Conservation (phyloP, 2,329 filamentous ascomycete genomes). For the Pseudopyricularia cyperi region DNA sequence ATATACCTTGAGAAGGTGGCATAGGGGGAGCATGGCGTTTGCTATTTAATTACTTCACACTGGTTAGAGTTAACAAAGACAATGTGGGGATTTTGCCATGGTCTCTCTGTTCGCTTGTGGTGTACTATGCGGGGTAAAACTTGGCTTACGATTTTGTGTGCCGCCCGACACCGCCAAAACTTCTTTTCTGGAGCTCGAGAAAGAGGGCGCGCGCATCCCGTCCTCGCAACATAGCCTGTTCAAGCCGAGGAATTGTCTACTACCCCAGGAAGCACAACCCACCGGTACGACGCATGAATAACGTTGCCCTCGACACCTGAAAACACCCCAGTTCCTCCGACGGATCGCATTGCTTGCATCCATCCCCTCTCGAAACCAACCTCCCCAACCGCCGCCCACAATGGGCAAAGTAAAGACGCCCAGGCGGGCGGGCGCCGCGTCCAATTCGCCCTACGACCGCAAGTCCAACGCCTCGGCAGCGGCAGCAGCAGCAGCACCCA, state of each 20-base stretch:
- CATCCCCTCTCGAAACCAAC: neutral
- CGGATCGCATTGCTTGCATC: neutral
- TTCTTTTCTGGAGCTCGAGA: neutral
- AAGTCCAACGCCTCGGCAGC: conserved; percentile 11
- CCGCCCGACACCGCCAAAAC: neutral
- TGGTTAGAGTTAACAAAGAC: neutral
- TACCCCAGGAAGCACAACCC: neutral
- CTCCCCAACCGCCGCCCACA: conserved; percentile 1
- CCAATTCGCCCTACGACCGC: conserved; percentile 19
- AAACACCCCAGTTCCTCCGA: neutral
- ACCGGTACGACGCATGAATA: neutral
- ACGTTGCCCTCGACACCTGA: neutral
- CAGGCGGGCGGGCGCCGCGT: conserved; percentile 19
- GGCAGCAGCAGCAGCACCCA: conserved; percentile 9
- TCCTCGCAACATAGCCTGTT: neutral
- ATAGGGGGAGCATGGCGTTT: too few species aligned
- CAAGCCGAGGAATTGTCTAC: neutral
- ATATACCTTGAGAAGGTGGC: too few species aligned
- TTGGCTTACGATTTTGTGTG: neutral
- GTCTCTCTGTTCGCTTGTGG: neutral
- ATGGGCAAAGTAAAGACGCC: conserved; percentile 28
- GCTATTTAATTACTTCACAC: too few species aligned
- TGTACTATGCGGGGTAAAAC: neutral
- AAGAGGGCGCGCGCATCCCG: neutral
- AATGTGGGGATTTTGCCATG: neutral